Base-by-base conservation (phyloP, 225 moss, liverwort and hornwort genomes). In the Marchantia paleacea region DNA sequence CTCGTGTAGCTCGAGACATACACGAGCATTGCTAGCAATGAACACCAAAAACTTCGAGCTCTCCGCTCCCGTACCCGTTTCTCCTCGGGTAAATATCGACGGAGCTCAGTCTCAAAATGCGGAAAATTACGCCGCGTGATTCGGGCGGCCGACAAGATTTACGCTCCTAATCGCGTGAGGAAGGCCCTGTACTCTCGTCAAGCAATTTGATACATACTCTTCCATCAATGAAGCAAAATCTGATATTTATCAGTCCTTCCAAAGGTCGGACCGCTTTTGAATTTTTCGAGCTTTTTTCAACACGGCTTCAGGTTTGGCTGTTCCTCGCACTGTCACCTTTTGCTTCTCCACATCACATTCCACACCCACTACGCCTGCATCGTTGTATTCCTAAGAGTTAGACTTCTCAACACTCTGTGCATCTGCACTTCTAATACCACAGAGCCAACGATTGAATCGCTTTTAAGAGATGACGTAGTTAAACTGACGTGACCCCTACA, bases 301-400 rank as follows among this genome's bases (percentile, higher is more conserved):
- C 4, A 75, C 75, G 0, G 7, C 57, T 31, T 75, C 75, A 30
- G 30, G 75, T 24, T 75, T 75, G 0, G 57, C 75, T 18, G 28
- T 18, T 0, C 75, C 75, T 14, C 57, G 54, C 26, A 75, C 75
- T 29, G 30, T 57, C 55, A 75, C 75, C 57, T 75, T 75, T 16
- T 75, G 75, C 57, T n/a, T 28, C 7, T 52, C 75, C 11, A 10
- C 12, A 57, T 75, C 57, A n/a, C 75, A 75, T 12, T 75, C 75
- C 10, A 66, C 66, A 29, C 28, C 66, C 28, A 66, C 66, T 66
- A 66, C 66, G 66, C 66, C 66, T 66, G 66, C 66, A 66, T 26
- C 12, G 13, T 7, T 26, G 12, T 2, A 4, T 8, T 4, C 8
- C 2, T 18, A 16, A 18, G 1, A 16, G 62, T 62, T 7, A 62